Evolutionary conservation across 2,329 filamentous ascomycete genomes (phyloP).

Genomic region (Ceratocystiopsis minuta): DNA sequence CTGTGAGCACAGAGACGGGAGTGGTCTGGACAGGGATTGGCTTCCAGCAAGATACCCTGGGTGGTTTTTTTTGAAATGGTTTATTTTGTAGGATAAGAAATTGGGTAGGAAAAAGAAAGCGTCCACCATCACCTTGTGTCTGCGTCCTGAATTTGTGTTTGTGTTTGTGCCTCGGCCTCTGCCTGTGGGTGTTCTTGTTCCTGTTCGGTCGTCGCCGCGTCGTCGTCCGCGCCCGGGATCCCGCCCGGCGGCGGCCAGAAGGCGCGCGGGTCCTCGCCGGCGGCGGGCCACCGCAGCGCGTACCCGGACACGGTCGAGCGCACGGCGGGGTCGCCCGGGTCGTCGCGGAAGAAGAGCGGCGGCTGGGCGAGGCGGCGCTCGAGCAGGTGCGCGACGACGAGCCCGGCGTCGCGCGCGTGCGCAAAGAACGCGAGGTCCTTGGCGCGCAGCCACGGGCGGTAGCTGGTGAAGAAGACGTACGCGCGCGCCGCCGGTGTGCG

Average conservation of each 20-base stretch:
- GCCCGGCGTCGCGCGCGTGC: constrained; percentile 48
- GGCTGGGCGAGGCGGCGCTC: constrained; percentile 71
- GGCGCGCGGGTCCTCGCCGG: constrained; percentile 8
- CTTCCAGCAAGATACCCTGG: not conserved
- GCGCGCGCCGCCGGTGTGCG: constrained; percentile 38
- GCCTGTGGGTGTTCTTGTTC: too few species aligned
- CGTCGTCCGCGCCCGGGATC: not conserved
- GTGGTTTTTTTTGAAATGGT: not conserved
- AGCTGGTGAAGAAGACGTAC: constrained; percentile 85
- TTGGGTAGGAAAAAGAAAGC: too few species aligned
- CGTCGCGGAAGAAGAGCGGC: constrained; percentile 67
- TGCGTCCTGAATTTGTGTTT: too few species aligned
- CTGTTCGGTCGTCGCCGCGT: too few species aligned
- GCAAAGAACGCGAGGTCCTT: constrained; percentile 82
- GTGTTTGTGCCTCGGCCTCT: not conserved
- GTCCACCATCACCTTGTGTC: too few species aligned
- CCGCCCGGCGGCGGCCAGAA: constrained; percentile 7
- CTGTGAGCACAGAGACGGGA: not conserved
- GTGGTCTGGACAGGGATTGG: too few species aligned
- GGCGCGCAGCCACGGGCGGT: constrained; percentile 74
- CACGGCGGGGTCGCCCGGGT: constrained; percentile 67
- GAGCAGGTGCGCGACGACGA: constrained; percentile 60
- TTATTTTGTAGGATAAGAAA: not conserved
- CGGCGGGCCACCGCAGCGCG: constrained; percentile 45
- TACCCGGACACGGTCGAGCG: constrained; percentile 72